Percentiles rank a stretch among this genome's conserved stretches.
Evolutionary conservation across 768 basidiomycete species (phyloP).

Genomic region (Lentinus brumalis): DNA sequence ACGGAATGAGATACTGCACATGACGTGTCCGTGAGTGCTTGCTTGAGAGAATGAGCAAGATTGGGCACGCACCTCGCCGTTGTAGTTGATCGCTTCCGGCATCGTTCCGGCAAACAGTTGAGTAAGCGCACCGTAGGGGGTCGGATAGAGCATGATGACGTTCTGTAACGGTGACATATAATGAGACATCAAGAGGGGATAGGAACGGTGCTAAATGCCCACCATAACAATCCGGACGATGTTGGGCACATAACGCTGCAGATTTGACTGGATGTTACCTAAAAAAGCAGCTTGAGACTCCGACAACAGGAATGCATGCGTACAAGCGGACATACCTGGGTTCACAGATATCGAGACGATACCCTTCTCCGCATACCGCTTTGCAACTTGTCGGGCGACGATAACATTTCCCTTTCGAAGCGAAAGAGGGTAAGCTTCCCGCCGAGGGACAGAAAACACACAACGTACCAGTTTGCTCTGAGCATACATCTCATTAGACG

Average conservation of each 20-base stretch:
- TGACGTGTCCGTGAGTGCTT: conserved; percentile 5
- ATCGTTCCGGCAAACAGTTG: conserved; percentile 36
- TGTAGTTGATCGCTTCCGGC: conserved; percentile 37
- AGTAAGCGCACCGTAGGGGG: conserved; percentile 30
- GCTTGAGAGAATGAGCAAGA: neutral
- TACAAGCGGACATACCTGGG: conserved; percentile 39
- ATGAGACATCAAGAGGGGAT: too few species aligned
- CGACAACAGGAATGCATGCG: too few species aligned
- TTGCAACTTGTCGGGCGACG: conserved; percentile 47
- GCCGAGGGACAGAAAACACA: neutral
- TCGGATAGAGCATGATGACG: conserved; percentile 29
- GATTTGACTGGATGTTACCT: conserved; percentile 24
- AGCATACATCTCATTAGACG: conserved; percentile 22
- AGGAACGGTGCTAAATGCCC: too few species aligned
- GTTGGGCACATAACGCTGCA: conserved; percentile 5
- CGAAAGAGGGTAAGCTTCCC: neutral
- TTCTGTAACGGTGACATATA: neutral
- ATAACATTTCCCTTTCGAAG: conserved; percentile 46
- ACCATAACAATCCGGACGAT: conserved; percentile 14
- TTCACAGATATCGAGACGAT: conserved; percentile 49
- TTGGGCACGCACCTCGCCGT: conserved; percentile 39
- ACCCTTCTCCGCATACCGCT: conserved; percentile 45
- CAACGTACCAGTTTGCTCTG: conserved; percentile 48
- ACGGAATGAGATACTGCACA: conserved; percentile 22
- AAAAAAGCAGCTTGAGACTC: conserved; percentile 30